Percentiles rank a stretch among this genome's conserved stretches.
These are phyloP conservation scores for Lactifluus hygrophoroides DNA, from an alignment of 768 basidiomycete genomes.

Conservation along the genomic window DNA sequence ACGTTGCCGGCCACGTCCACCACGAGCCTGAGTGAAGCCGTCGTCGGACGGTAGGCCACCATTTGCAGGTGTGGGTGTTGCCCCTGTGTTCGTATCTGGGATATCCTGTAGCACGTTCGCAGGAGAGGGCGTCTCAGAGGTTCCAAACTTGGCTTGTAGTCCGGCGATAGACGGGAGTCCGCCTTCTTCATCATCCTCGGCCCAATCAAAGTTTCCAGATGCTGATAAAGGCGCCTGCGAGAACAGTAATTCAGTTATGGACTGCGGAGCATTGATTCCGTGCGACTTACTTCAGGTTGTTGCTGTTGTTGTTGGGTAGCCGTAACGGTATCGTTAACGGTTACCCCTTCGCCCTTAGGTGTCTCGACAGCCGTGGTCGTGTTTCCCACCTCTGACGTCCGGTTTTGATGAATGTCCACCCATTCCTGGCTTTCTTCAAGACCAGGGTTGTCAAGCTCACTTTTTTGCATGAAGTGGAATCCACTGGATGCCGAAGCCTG, in stretches of 20 bases:
- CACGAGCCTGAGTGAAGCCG: conserved; percentile 38
- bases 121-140: conserved; percentile 39
- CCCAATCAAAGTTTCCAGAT: conserved; percentile 62
- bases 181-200: conserved; percentile 71
- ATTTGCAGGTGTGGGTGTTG: conserved; percentile 23
- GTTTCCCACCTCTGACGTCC: conserved; percentile 1
- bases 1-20: conserved; percentile 18
- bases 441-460: conserved; percentile 52
- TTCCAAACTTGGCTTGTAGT: conserved; percentile 69
- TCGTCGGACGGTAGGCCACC: conserved; percentile 36
- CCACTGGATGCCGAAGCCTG: conserved; percentile 32
- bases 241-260: not conserved
- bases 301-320: conserved; percentile 5
- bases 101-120: conserved; percentile 29
- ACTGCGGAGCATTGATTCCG: not conserved
- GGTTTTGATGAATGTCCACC: conserved; percentile 12
- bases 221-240: conserved; percentile 16
- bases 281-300: conserved; percentile 7
- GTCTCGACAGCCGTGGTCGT: not conserved
- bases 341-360: conserved; percentile 1
- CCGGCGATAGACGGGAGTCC: conserved; percentile 71
- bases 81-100: conserved; percentile 21
- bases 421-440: conserved; percentile 19
- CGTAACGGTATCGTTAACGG: not conserved
- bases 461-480: conserved; percentile 77